These are phyloP conservation scores for Aspergillus indologenus DNA, from an alignment of 495 filamentous ascomycete genomes.

Conservation along the genomic window DNA sequence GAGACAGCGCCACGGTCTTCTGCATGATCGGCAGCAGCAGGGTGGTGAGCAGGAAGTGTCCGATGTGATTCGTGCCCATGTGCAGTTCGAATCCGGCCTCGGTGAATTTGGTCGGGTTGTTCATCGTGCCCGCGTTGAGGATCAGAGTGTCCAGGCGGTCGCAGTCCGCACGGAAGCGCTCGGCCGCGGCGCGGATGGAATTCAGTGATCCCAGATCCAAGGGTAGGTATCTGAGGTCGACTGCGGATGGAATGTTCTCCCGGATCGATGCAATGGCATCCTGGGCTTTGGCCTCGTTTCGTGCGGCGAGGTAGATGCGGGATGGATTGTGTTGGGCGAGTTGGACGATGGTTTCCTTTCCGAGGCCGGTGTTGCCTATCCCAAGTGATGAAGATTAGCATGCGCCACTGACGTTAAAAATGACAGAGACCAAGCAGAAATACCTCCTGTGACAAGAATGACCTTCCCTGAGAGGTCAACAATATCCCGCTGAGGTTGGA, in stretches of 20 bases:
- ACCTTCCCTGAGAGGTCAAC: constrained; percentile 54
- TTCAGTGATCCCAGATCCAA: constrained; percentile 52
- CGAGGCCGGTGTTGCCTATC: constrained; percentile 64
- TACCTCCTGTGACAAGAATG: constrained; percentile 62
- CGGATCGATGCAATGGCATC: constrained; percentile 51
- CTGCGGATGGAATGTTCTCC: constrained; percentile 34
- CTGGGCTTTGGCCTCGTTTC: constrained; percentile 50
- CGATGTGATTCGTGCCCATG: constrained; percentile 71
- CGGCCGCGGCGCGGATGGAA: constrained; percentile 49
- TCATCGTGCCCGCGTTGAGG: constrained; percentile 71
- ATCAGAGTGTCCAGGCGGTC: constrained; percentile 61
- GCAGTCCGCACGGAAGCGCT: constrained; percentile 43
- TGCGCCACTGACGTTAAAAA: neutral
- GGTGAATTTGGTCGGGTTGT: constrained; percentile 41
- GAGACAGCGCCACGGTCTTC: constrained; percentile 31
- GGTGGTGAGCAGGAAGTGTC: constrained; percentile 62
- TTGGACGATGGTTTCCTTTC: constrained; percentile 59
- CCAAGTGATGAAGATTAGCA: neutral
- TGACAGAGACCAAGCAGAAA: neutral
- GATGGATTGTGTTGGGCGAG: constrained; percentile 58
- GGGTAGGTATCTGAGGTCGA: constrained; percentile 47
- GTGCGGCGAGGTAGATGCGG: constrained; percentile 62
- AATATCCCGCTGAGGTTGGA: constrained; percentile 56
- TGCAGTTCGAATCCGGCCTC: constrained; percentile 68
- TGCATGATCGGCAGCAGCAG: constrained; percentile 59